A percentile compares a stretch with the other conserved stretches of the same genome.
Evolutionary conservation across 2,329 filamentous ascomycete species (phyloP).

Genomic region (Hypoxylon sp.): DNA sequence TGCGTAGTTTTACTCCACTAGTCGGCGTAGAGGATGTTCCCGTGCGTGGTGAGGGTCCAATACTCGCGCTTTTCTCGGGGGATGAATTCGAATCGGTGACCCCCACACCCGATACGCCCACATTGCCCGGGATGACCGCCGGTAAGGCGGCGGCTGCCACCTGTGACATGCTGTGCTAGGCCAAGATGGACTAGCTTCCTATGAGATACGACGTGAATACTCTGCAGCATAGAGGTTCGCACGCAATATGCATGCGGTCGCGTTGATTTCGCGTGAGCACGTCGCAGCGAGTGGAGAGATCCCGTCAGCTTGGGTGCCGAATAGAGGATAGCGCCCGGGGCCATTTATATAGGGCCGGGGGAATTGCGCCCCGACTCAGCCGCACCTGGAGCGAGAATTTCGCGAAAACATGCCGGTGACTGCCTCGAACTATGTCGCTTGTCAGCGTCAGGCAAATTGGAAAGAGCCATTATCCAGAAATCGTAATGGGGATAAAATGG

Average conservation of each 20-base stretch:
- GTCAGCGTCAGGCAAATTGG: neutral
- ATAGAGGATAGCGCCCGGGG: constrained; percentile 11
- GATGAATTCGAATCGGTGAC: constrained; percentile 15
- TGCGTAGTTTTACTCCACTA: constrained; percentile 42
- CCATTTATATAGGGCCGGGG: constrained; percentile 17
- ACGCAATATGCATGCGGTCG: neutral
- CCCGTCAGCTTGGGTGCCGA: constrained; percentile 19
- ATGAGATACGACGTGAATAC: neutral
- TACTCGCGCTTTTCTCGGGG: constrained; percentile 47
- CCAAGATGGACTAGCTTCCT: neutral
- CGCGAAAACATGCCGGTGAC: constrained; percentile 20
- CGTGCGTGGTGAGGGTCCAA: constrained; percentile 1
- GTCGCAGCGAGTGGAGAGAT: constrained; percentile 1
- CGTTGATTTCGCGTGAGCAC: neutral
- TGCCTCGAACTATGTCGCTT: constrained; percentile 3
- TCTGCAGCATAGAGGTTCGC: neutral
- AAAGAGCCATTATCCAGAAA: neutral
- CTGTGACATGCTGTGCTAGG: constrained; percentile 27
- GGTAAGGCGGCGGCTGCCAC: constrained; percentile 11
- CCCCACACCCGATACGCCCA: neutral
- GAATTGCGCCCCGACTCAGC: constrained; percentile 30
- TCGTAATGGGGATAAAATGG: constrained; percentile 9
- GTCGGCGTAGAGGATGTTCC: constrained; percentile 6
- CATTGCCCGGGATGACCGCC: constrained; percentile 9
- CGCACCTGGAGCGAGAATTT: constrained; percentile 28